Conservation (phyloP, 331 rosid species). For the Arachis monticola region DNA sequence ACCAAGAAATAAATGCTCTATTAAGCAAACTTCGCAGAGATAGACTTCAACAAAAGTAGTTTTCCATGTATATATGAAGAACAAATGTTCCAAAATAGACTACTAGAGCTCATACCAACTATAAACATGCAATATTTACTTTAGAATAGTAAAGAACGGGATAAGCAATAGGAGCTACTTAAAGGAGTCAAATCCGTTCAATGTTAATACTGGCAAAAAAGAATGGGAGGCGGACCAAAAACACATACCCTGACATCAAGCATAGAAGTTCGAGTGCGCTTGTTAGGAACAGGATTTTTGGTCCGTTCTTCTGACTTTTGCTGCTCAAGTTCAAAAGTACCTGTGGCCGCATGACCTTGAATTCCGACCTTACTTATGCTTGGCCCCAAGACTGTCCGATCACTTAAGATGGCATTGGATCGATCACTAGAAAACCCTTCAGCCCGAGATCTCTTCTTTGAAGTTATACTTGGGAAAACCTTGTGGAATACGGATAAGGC, state of each 20-base stretch:
- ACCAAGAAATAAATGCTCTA: slow-evolving; percentile 4
- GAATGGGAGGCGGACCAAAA: slow-evolving; percentile 10
- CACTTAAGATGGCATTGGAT: slow-evolving; percentile 61
- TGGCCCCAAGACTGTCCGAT: slow-evolving; percentile 70
- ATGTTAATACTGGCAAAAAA: slow-evolving; percentile 20
- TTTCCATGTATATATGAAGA: slow-evolving; percentile 21
- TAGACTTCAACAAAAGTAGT: slow-evolving; percentile 34
- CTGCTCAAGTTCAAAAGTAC: slow-evolving; percentile 80
- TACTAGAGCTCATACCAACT: background rate
- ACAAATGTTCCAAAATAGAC: slow-evolving; percentile 27
- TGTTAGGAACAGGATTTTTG: slow-evolving; percentile 72
- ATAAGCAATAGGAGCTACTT: slow-evolving; percentile 22
- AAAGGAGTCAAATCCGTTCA: slow-evolving; percentile 15
- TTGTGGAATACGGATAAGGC: slow-evolving; percentile 74
- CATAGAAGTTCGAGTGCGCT: slow-evolving; percentile 92
- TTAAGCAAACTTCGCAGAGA: slow-evolving; percentile 21
- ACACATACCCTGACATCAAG: slow-evolving; percentile 71
- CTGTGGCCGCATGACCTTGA: slow-evolving; percentile 62
- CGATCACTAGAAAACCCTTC: slow-evolving; percentile 74
- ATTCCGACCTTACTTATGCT: slow-evolving; percentile 70
- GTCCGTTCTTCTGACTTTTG: slow-evolving; percentile 84
- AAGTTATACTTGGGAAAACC: slow-evolving; percentile 73
- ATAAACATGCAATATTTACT: slow-evolving; percentile 12
- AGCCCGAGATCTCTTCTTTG: slow-evolving; percentile 91
- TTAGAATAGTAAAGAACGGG: slow-evolving; percentile 20